Conservation (phyloP, 2,329 filamentous ascomycete species). For the Monilinia aucupariae region DNA sequence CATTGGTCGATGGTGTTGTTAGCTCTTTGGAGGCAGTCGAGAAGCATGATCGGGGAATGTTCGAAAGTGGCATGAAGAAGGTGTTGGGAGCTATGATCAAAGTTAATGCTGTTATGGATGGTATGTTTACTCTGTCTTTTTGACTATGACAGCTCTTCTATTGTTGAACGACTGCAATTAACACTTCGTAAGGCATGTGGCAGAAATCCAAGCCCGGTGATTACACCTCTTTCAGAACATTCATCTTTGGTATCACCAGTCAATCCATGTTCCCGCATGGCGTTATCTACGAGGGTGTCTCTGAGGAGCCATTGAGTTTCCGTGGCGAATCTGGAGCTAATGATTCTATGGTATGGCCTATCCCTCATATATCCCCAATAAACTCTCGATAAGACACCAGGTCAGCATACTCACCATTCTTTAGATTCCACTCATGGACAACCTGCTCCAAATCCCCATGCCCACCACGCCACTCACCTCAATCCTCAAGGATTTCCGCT, state of each 20-base stretch:
- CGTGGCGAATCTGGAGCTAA: slow-evolving; percentile 91
- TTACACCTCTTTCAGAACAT: slow-evolving; percentile 88
- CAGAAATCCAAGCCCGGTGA: slow-evolving; percentile 73
- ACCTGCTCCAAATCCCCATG: slow-evolving; percentile 80
- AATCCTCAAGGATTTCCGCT: slow-evolving; percentile 82
- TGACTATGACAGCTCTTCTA: no score
- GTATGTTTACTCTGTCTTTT: slow-evolving; percentile 38
- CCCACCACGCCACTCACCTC: slow-evolving; percentile 82
- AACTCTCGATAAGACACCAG: background rate
- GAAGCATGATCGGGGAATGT: slow-evolving; percentile 45
- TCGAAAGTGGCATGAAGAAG: slow-evolving; percentile 59
- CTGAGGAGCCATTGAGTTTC: slow-evolving; percentile 71
- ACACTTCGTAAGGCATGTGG: slow-evolving; percentile 66
- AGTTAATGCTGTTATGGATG: slow-evolving; percentile 77
- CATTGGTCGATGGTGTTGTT: slow-evolving; percentile 67
- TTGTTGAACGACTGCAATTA: slow-evolving; percentile 30
- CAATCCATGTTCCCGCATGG: slow-evolving; percentile 93
- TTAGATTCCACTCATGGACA: slow-evolving; percentile 78
- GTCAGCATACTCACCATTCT: background rate
- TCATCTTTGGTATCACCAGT: slow-evolving; percentile 92
- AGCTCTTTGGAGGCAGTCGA: slow-evolving; percentile 57
- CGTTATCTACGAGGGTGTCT: slow-evolving; percentile 81
- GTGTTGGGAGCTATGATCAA: slow-evolving; percentile 60
- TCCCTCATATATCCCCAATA: background rate
- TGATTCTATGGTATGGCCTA: slow-evolving; percentile 66